Percentiles rank a stretch among this genome's conserved stretches.
Evolutionary conservation across 805 yeast genomes (phyloP).

Genomic region (Zygoascus ofunaensis): DNA sequence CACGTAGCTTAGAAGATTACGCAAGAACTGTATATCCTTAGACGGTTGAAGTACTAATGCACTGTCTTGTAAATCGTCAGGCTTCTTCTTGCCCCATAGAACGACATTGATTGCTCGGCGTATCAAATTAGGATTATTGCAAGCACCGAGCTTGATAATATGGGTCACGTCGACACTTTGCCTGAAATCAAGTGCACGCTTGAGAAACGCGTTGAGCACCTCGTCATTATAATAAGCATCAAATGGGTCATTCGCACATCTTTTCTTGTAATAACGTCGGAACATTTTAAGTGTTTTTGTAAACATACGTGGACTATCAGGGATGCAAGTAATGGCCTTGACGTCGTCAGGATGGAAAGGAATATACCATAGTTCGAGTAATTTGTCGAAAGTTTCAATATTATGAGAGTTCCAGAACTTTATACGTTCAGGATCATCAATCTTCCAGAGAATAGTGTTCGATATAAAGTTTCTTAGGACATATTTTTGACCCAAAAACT

Average conservation of each 20-base stretch:
- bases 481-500: slow-evolving; percentile 1
- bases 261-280: background rate
- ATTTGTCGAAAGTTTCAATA: background rate
- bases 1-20: slow-evolving; percentile 2
- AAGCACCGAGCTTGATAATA: slow-evolving; percentile 13
- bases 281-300: background rate
- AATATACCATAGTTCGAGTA: background rate
- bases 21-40: slow-evolving; percentile 11
- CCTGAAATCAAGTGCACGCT: slow-evolving; percentile 4
- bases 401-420: background rate
- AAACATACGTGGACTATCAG: background rate
- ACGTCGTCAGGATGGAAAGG: background rate
- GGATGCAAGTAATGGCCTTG: slow-evolving; percentile 3
- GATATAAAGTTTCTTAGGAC: slow-evolving; percentile 3
- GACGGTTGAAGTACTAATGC: background rate
- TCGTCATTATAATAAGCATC: background rate
- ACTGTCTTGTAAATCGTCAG: slow-evolving; percentile 1
- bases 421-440: background rate
- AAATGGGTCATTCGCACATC: background rate
- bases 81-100: slow-evolving; percentile 19
- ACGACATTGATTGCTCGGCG: slow-evolving; percentile 21
- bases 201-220: slow-evolving; percentile 4
- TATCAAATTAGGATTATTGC: slow-evolving; percentile 7
- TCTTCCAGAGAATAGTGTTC: background rate
- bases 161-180: slow-evolving; percentile 6